Evolutionary conservation across 768 basidiomycete species (phyloP).

Genomic region (Gelatoporia subvermispora): DNA sequence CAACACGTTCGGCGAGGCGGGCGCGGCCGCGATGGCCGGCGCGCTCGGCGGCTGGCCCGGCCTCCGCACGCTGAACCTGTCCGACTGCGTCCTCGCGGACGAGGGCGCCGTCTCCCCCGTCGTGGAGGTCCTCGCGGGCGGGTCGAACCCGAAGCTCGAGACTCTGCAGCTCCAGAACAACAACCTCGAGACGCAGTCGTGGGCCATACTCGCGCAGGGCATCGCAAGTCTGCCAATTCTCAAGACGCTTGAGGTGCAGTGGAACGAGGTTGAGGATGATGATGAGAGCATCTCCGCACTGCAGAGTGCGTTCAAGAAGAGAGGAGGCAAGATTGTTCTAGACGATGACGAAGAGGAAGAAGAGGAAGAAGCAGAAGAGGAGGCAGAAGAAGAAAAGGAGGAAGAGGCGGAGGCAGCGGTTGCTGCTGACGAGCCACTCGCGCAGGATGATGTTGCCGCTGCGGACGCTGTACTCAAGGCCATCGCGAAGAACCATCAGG

Average conservation of each 20-base stretch:
- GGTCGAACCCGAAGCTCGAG: constrained; percentile 71
- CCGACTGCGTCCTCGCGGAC: constrained; percentile 83
- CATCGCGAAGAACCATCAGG: constrained; percentile 18
- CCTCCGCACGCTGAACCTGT: constrained; percentile 79
- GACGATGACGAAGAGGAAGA: constrained; percentile 83
- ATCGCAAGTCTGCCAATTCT: constrained; percentile 52
- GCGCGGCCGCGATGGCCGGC: constrained; percentile 53
- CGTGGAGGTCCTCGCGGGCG: constrained; percentile 54
- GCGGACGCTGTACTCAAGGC: neutral
- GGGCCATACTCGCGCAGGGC: constrained; percentile 60
- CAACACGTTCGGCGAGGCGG: constrained; percentile 68
- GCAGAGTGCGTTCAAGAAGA: constrained; percentile 48
- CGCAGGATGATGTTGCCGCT: constrained; percentile 25
- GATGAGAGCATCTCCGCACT: constrained; percentile 58
- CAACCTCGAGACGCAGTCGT: constrained; percentile 71
- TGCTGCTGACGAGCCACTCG: constrained; percentile 8
- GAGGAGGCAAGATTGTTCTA: constrained; percentile 62
- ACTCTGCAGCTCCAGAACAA: constrained; percentile 87
- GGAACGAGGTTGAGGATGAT: constrained; percentile 83
- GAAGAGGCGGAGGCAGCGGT: constrained; percentile 24
- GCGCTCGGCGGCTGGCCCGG: constrained; percentile 66
- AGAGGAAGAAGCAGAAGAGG: constrained; percentile 55
- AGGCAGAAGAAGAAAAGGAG: constrained; percentile 37
- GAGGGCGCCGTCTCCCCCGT: constrained; percentile 75
- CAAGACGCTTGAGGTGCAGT: constrained; percentile 77